A percentile compares a stretch with the other conserved stretches of the same genome.
Conservation (phyloP, 1,284 basidiomycete species). For the Tylopilus sp. region DNA sequence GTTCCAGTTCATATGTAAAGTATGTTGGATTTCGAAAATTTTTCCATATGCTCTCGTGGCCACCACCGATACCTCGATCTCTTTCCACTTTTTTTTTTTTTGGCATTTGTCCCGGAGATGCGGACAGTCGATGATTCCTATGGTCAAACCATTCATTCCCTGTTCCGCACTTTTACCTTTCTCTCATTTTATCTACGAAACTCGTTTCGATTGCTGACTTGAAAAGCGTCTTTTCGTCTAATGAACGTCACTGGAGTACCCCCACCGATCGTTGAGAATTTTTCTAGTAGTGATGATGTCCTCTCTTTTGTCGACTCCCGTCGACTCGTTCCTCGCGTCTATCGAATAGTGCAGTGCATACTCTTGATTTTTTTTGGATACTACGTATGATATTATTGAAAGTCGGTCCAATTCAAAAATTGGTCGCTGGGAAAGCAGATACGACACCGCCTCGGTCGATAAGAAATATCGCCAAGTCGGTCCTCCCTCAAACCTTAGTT, state of each 20-base stretch:
- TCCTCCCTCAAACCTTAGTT: no score
- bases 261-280: slow-evolving; percentile 27
- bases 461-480: slow-evolving; percentile 8
- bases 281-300: slow-evolving; percentile 20
- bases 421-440: slow-evolving; percentile 9
- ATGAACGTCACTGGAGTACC: slow-evolving; percentile 20
- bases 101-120: slow-evolving; percentile 14
- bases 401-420: no score
- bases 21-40: slow-evolving; percentile 16
- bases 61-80: slow-evolving; percentile 28
- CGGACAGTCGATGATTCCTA: slow-evolving; percentile 9
- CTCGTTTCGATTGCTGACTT: slow-evolving; percentile 18
- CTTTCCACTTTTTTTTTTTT: slow-evolving; percentile 4
- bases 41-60: slow-evolving; percentile 18
- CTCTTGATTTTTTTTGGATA: slow-evolving; percentile 19
- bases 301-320: slow-evolving; percentile 12
- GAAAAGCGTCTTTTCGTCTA: slow-evolving; percentile 15
- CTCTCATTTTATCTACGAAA: slow-evolving; percentile 6
- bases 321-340: slow-evolving; percentile 1
- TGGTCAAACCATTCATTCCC: slow-evolving; percentile 10
- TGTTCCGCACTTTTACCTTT: not conserved
- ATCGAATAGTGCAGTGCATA: slow-evolving; percentile 22
- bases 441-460: slow-evolving; percentile 1
- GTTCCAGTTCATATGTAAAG: slow-evolving; percentile 17
- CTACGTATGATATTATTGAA: no score